Evolutionary conservation across 2,329 filamentous ascomycete genomes (phyloP), one percentile per base, ranked within the genome.

Genomic region (Fusarium paranaense): DNA sequence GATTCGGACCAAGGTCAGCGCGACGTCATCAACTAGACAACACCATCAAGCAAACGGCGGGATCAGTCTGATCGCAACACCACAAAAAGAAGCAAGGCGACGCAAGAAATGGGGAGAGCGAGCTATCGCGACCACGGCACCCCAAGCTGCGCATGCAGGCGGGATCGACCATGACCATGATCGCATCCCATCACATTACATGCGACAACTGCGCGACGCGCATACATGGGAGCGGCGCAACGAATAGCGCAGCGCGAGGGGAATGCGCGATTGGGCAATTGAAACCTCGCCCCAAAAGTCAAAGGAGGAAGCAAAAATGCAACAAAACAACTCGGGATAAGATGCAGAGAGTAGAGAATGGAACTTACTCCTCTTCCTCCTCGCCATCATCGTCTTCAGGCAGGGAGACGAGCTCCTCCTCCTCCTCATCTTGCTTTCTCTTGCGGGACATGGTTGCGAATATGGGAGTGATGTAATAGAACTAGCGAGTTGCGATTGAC

Each of bases 361-460:
- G 32, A 52, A 80, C 87, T 85, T 85, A 89, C 87, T 88, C 87
- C 79, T 88, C 86, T 79, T 88, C 87, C 77, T 88, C 86, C 78
- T 87, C 86, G 50, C 84, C 86, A 69, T 87, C 86, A 57, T 85
- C 84, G 57, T 84, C 87, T 69, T 87, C 87, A 63, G 87, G 87
- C 64, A 89, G 86, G 70, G 87, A 87, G 70, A 89, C 85, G 37
- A 89, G 86, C 82, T 88, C 87, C 67, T 88, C 87, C 75, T 87
- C 86, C 74, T 87, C 86, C 57, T 77, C 75, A 35, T 93, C 86
- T 76, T 86, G 85, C 84, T 87, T 87, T 84, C 87, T 86, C 86
- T 89, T 89, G 78, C 87, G 87, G 77, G 86, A 85, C 85, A 88
- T 88, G 71, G 67, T 82, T 37, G 58, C 56, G 66, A 66, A 58